Percentiles rank a stretch among this genome's conserved stretches.
phyloP scores from a whole-genome alignment of 192 early-diverging fungal genomes.

The Thoreauomyces humboldtii region DNA sequence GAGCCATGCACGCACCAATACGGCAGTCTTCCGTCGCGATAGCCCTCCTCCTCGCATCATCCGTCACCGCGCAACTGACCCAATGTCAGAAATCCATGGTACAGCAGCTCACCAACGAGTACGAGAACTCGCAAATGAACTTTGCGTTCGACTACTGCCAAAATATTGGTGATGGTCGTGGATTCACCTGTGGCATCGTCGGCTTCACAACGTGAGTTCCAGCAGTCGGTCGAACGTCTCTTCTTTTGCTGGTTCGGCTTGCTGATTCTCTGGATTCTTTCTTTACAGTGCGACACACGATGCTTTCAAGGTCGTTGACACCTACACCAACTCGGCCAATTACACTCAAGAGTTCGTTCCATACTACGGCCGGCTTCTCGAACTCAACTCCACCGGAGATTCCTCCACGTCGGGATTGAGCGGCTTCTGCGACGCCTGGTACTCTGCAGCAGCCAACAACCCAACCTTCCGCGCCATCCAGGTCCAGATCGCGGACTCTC shows the following conservation, averaged over 20 bases:
- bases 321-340: slow-evolving; percentile 37
- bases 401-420: slow-evolving; percentile 37
- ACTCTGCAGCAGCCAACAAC: slow-evolving; percentile 30
- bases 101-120: slow-evolving; percentile 49
- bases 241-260: background rate
- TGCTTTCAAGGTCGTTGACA: slow-evolving; percentile 45
- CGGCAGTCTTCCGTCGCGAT: background rate
- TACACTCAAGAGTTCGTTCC: slow-evolving; percentile 34
- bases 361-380: slow-evolving; percentile 18
- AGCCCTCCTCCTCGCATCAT: background rate
- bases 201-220: slow-evolving; percentile 44
- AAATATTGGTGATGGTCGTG: slow-evolving; percentile 39
- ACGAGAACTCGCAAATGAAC: slow-evolving; percentile 34
- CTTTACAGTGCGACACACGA: slow-evolving; percentile 46
- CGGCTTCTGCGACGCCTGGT: slow-evolving; percentile 49
- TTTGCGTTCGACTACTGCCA: slow-evolving; percentile 45
- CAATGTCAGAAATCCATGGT: slow-evolving; percentile 44
- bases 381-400: slow-evolving; percentile 26
- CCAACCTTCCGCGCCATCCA: slow-evolving; percentile 43
- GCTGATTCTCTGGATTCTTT: background rate
- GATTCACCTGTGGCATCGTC: slow-evolving; percentile 48
- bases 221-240: no score
- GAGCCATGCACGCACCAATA: background rate
- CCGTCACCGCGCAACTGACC: slow-evolving; percentile 28
- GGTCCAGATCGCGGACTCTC: slow-evolving; percentile 29